Percentiles rank a stretch among this genome's conserved stretches.
Evolutionary conservation across 306 rosid genomes (phyloP).

Genomic region (Citrullus colocynthis): DNA sequence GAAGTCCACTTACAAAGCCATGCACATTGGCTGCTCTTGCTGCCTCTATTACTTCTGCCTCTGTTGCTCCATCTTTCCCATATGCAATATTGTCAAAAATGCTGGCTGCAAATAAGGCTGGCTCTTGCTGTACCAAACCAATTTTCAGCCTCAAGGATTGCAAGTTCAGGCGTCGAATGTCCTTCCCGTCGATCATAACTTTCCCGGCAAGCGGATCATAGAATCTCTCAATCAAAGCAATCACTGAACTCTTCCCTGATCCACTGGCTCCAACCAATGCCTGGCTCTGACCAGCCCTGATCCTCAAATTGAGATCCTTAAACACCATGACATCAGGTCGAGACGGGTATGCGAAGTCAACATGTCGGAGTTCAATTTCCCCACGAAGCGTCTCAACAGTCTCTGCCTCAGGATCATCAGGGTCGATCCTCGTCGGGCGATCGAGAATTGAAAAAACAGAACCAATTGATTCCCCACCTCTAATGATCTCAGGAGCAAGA

Average conservation of each 20-base stretch:
- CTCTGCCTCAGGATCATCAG: conserved; percentile 80
- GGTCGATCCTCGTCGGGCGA: conserved; percentile 66
- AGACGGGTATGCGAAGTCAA: conserved; percentile 86
- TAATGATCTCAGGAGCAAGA: conserved; percentile 94
- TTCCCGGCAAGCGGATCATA: conserved; percentile 81
- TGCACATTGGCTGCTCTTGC: conserved; percentile 86
- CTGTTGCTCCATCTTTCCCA: conserved; percentile 80
- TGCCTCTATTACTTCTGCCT: conserved; percentile 76
- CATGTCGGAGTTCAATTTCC: conserved; percentile 87
- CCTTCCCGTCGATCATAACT: conserved; percentile 93
- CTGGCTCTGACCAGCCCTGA: conserved; percentile 86
- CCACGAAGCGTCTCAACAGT: conserved; percentile 66
- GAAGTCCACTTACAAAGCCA: conserved; percentile 73
- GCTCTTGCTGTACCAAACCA: conserved; percentile 93
- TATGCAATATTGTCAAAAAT: conserved; percentile 86
- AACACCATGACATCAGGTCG: conserved; percentile 87
- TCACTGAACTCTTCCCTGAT: conserved; percentile 88
- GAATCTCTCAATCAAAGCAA: conserved; percentile 77
- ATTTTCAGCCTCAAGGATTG: conserved; percentile 74
- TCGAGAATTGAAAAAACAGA: conserved; percentile 85
- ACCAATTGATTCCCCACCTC: conserved; percentile 93
- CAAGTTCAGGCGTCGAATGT: conserved; percentile 59
- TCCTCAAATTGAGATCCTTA: conserved; percentile 65
- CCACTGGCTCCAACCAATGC: conserved; percentile 99
- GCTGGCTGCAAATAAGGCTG: conserved; percentile 81